Percentiles rank a stretch among this genome's conserved stretches.
Evolutionary conservation across 2,329 filamentous ascomycete species (phyloP).

Genomic region (Cytospora mali): DNA sequence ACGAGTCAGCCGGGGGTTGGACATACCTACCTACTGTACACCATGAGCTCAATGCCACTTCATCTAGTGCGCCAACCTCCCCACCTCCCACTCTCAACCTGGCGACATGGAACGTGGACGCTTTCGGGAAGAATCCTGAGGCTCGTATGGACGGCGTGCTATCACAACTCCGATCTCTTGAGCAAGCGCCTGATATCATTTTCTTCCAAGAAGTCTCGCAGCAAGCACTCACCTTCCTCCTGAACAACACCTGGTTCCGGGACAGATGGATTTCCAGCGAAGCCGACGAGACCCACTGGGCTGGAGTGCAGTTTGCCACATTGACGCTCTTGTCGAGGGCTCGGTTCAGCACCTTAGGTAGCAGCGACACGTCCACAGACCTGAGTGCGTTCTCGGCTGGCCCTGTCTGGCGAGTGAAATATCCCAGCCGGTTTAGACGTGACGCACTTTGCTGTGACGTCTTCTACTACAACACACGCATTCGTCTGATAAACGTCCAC

Average conservation of each 20-base stretch:
- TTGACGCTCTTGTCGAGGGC: conserved; percentile 36
- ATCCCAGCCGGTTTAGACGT: conserved; percentile 37
- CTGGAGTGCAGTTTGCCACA: conserved; percentile 32
- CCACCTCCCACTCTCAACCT: neutral
- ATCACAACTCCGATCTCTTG: conserved; percentile 29
- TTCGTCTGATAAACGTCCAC: conserved; percentile 44
- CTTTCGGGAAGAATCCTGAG: conserved; percentile 24
- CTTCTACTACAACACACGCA: conserved; percentile 27
- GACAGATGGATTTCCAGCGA: conserved; percentile 39
- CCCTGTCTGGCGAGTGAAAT: conserved; percentile 38
- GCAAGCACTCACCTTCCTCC: conserved; percentile 32
- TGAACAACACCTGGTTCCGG: conserved; percentile 34
- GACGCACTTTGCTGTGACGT: conserved; percentile 43
- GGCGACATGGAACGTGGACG: conserved; percentile 40
- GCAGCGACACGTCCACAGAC: neutral
- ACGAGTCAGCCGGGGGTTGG: neutral
- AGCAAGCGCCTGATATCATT: conserved; percentile 35
- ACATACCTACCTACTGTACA: neutral
- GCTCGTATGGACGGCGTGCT: conserved; percentile 36
- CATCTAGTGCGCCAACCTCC: neutral
- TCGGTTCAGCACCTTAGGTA: conserved; percentile 31
- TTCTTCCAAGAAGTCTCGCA: conserved; percentile 41
- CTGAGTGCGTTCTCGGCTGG: conserved; percentile 34
- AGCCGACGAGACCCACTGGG: conserved; percentile 31
- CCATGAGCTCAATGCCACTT: neutral